Base-by-base conservation (phyloP, 2,329 filamentous ascomycete species). In the Talaromyces rugulosus region DNA sequence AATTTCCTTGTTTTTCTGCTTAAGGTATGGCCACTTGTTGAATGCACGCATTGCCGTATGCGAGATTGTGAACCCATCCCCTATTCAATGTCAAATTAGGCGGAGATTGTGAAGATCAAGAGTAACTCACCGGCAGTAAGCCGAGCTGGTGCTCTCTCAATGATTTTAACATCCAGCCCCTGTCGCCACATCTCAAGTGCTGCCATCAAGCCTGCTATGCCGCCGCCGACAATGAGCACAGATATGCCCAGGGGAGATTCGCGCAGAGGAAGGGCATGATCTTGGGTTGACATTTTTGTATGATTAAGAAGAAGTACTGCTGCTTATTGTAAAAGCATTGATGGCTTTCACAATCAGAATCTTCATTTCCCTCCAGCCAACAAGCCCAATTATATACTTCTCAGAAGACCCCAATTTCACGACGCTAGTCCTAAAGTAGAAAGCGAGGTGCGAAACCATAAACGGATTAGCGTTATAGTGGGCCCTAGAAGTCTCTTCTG, bases 111-210 rank as follows among this genome's bases (percentile, higher is more conserved):
- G 14, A 1, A n/a, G n/a, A 9, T 18, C 3, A 7, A 7, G 9
- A 54, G 2, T 36, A 33, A 34, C 52, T 1, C 18, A 61, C 60
- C 60, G 33, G 44, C 27, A 42, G 55, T 61, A 42, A 58, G 56
- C 18, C 60, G 54, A 44, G 47, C 51, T 3, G 60, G 33, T 23
- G 60, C 27, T 36, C 60, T 55, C 23, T 61, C 60, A 30, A 61
- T 61, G 7, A 61, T 57, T 28, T 58, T 47, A 7, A 61, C 60
- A 23, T 61, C 55, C 9, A 62, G 28, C 1, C 60, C 60, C n/a
- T 62, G 60, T 16, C 60, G 54, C 60, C 60, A 62, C 42, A 62
- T 31, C 23, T 62, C 60, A 30, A 62, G 55, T 12, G 60, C 60
- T 5, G 55, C 50, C 12, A 58, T 27, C 8, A 62, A 34, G 2